Evolutionary conservation across 2,329 filamentous ascomycete species (phyloP).

Genomic region (Herpotrichia juniperi): DNA sequence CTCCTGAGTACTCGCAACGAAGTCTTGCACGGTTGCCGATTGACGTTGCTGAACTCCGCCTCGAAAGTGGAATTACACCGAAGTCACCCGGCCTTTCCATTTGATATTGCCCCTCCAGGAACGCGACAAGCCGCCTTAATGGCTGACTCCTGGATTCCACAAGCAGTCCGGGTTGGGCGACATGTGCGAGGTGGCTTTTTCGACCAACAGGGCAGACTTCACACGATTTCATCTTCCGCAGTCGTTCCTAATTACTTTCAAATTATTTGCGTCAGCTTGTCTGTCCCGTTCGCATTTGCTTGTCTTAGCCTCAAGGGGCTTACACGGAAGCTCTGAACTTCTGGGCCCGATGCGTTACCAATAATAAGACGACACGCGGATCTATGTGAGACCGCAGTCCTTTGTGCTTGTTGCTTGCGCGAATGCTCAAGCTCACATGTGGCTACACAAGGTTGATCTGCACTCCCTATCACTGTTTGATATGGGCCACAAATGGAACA

Average conservation of each 20-base stretch:
- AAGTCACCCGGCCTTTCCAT: background rate
- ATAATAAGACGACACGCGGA: background rate
- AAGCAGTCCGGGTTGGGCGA: background rate
- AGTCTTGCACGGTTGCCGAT: constrained; percentile 6
- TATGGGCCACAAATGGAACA: background rate
- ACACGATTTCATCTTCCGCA: background rate
- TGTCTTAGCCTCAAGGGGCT: background rate
- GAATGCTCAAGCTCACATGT: background rate
- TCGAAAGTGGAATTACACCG: background rate
- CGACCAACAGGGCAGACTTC: background rate
- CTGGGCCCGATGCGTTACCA: background rate
- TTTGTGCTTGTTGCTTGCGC: background rate
- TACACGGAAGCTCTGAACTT: background rate
- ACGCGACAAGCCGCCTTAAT: background rate
- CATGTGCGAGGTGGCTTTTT: background rate
- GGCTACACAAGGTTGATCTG: background rate
- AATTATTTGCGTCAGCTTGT: background rate
- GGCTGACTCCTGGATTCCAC: background rate
- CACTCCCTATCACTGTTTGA: background rate
- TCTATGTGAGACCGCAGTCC: background rate
- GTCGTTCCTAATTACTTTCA: background rate
- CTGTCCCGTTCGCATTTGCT: background rate
- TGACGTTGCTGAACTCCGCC: background rate
- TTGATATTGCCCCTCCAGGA: constrained; percentile 1
- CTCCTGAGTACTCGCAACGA: background rate